Conservation (phyloP, 2,329 filamentous ascomycete species). For the Nemania serpens region DNA sequence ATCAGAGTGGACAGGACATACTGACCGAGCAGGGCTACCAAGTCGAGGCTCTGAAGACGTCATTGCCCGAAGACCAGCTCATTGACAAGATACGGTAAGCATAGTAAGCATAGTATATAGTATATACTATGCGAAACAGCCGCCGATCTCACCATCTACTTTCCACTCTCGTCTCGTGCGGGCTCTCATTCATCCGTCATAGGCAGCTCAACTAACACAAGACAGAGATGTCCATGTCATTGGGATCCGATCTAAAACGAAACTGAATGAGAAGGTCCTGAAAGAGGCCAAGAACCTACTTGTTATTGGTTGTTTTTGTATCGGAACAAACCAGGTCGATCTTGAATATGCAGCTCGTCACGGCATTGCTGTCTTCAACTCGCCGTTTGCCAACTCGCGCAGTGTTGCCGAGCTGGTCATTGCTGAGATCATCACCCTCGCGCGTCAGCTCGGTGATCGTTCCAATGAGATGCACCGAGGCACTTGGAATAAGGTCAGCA, state of each 20-base stretch:
- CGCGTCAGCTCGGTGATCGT: constrained; percentile 89
- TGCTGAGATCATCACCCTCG: constrained; percentile 87
- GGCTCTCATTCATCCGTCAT: neutral
- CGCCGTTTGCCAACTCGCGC: constrained; percentile 96
- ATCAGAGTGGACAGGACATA: constrained; percentile 84
- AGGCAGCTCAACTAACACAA: constrained; percentile 7
- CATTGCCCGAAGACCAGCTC: constrained; percentile 87
- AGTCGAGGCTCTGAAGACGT: constrained; percentile 88
- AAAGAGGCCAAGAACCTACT: constrained; percentile 91
- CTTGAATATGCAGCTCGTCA: constrained; percentile 79
- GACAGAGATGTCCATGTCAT: constrained; percentile 91
- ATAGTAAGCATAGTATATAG: neutral
- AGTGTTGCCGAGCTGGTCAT: constrained; percentile 97
- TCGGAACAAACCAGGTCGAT: constrained; percentile 95
- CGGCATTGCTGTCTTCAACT: constrained; percentile 98
- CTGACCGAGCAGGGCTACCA: constrained; percentile 89
- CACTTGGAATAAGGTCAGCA: constrained; percentile 97
- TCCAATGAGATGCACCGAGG: constrained; percentile 93
- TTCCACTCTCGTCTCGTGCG: neutral
- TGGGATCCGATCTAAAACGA: constrained; percentile 97
- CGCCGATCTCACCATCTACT: neutral
- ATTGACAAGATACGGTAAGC: constrained; percentile 93
- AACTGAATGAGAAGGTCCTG: constrained; percentile 83
- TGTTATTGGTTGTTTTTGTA: constrained; percentile 97
- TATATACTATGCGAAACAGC: neutral